Conservation (phyloP, 352 stramenopile species). For the Phytopythium litorale region DNA sequence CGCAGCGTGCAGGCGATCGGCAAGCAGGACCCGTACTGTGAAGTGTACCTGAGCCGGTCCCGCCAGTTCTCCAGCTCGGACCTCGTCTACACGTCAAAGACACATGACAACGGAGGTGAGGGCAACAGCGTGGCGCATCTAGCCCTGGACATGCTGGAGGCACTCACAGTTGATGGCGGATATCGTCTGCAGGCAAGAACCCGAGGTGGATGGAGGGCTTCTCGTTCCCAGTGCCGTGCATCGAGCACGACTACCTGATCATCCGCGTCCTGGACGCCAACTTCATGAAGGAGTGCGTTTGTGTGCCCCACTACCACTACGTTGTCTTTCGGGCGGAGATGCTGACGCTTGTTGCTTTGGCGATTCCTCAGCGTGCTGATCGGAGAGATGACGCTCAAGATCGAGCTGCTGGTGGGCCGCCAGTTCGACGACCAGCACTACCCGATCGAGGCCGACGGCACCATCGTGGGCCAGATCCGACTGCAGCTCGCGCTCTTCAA, state of each 20-base stretch:
- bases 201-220: conserved; percentile 71
- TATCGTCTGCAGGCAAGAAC: conserved; percentile 43
- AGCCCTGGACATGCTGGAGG: background rate
- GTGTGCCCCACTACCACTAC: background rate
- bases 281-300: conserved; percentile 62
- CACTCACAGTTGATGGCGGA: conserved; percentile 9
- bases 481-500: conserved; percentile 77
- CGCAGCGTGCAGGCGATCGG: conserved; percentile 74
- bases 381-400: conserved; percentile 59
- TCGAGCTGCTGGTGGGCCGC: conserved; percentile 61
- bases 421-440: conserved; percentile 73
- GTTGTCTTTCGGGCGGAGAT: background rate
- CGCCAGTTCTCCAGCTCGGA: conserved; percentile 37
- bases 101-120: conserved; percentile 70
- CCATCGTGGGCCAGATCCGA: conserved; percentile 69
- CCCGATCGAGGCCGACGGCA: conserved; percentile 66
- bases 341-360: background rate
- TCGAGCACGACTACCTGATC: conserved; percentile 76
- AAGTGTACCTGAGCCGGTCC: conserved; percentile 60
- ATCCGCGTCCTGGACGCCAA: conserved; percentile 83
- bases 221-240: conserved; percentile 56
- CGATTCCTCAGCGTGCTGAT: conserved; percentile 45
- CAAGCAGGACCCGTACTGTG: conserved; percentile 70
- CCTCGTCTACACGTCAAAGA: conserved; percentile 66
- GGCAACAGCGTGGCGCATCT: background rate